Evolutionary conservation across 2,329 filamentous ascomycete genomes (phyloP), one percentile per base, ranked within the genome.

Genomic region (Teratosphaeria gauchensis): DNA sequence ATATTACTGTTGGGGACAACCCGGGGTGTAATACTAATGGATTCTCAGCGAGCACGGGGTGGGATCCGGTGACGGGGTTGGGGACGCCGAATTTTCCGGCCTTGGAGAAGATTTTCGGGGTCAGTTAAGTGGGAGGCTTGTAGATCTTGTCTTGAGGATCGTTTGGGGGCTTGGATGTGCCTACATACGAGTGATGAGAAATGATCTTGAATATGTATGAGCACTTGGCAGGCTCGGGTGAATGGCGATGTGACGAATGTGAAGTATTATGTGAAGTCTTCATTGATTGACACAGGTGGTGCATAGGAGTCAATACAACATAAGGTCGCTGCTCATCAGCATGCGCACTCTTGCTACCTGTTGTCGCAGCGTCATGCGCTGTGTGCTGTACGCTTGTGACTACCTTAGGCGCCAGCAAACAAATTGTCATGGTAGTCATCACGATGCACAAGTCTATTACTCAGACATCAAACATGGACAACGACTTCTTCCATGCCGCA

Each of bases 1-100:
- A 75, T 62, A 73, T 75, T 51, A 74, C 69, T 2, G 57, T 56
- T 4, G 73, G 73, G 3, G 65, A 60, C 8, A 74, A 73, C 57
- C 62, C 61, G 6, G 72, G 72, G 1, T 75, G 72, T 59, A 67
- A 66, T 28, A 67, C 66, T 1, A 52, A 53, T 19, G 68, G 68
- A 1, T 70, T 69, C 52, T 21, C 55, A 16, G 67, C 63, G 4
- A 51, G 58, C 3, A 54, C 46, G 4, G 68, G 71, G 16, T 73
- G 71, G 71, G 71, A 72, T 63, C 67, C 66, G 7, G 63, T 68
- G 3, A 67, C 67, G 30, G 67, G 68, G 3, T 53, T 69, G n/a
- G 68, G 68, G 12, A 69, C 68, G 7, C 65, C 67, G 21, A 63
- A 65, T 51, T 69, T 65, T 51, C 65, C 64, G 5, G 65, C 64